Evolutionary conservation across 2,329 filamentous ascomycete species (phyloP).

Genomic region (Colletotrichum lini): DNA sequence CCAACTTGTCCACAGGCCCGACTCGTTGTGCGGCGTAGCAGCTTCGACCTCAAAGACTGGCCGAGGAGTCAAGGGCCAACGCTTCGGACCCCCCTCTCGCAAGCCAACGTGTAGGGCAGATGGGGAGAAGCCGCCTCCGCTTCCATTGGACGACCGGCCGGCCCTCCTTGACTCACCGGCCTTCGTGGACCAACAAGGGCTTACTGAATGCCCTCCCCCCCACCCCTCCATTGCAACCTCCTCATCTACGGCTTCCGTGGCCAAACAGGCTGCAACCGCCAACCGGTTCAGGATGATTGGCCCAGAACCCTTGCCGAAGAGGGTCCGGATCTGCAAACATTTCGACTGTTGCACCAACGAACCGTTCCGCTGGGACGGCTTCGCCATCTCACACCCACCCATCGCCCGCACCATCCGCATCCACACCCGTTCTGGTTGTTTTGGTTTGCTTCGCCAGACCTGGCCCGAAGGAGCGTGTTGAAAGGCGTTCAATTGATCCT

Average conservation of each 20-base stretch:
- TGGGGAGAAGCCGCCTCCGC: not conserved
- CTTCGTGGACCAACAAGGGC: conserved; percentile 32
- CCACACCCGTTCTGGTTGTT: not conserved
- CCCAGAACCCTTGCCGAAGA: conserved; percentile 18
- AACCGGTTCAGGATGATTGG: conserved; percentile 28
- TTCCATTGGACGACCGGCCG: conserved; percentile 18
- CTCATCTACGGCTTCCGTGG: conserved; percentile 29
- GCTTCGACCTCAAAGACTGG: conserved; percentile 28
- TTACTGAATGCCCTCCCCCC: conserved; percentile 12
- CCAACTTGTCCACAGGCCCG: not conserved
- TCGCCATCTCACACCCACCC: conserved; percentile 18
- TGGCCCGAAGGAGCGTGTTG: not conserved
- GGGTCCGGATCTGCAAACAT: conserved; percentile 40
- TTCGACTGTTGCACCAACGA: conserved; percentile 40
- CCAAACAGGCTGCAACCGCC: conserved; percentile 32
- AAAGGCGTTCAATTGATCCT: conserved; percentile 6
- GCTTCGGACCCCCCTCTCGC: not conserved
- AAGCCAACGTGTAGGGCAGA: conserved; percentile 35
- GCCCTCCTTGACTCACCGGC: conserved; percentile 23
- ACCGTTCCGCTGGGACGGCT: conserved; percentile 41
- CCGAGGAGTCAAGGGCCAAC: conserved; percentile 16
- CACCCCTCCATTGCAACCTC: conserved; percentile 30
- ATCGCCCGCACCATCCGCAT: conserved; percentile 10
- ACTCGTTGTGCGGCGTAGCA: conserved; percentile 31
- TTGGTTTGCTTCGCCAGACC: conserved; percentile 18